phyloP scores from a whole-genome alignment of 164 flowering plant genomes.

The Hamamelis virginiana region DNA sequence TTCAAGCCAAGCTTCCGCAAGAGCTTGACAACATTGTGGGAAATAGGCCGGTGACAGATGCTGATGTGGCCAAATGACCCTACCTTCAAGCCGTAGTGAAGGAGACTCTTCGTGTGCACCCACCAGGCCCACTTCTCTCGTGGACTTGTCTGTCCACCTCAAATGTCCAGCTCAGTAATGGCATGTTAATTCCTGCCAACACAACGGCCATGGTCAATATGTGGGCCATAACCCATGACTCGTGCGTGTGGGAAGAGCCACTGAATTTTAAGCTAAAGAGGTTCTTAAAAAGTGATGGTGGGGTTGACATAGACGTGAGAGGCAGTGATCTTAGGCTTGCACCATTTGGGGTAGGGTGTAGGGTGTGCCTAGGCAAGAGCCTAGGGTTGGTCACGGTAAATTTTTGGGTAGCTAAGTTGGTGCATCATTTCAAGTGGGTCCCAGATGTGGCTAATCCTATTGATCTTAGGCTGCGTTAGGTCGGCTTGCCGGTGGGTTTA shows the following conservation, averaged over 20 bases:
- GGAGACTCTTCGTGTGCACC: no score
- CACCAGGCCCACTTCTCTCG: slow-evolving; percentile 71
- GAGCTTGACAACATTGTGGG: slow-evolving; percentile 30
- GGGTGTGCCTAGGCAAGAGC: slow-evolving; percentile 57
- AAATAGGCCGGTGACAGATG: slow-evolving; percentile 19
- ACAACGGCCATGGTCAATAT: slow-evolving; percentile 68
- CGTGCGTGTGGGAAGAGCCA: slow-evolving; percentile 41
- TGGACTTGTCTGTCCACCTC: slow-evolving; percentile 61
- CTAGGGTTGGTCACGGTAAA: slow-evolving; percentile 47
- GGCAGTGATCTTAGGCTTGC: no score
- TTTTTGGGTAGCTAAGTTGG: slow-evolving; percentile 58
- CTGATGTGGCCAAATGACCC: slow-evolving; percentile 32
- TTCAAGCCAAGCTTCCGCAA: slow-evolving; percentile 34
- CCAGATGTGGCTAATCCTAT: slow-evolving; percentile 23
- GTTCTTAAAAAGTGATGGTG: slow-evolving; percentile 31
- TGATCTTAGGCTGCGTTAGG: slow-evolving; percentile 41
- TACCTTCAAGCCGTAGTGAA: no score
- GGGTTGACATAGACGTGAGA: no score
- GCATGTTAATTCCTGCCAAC: slow-evolving; percentile 44
- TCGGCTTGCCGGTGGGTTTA: no score
- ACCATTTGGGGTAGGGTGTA: no score
- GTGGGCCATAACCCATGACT: no score
- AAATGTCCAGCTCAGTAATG: slow-evolving; percentile 49
- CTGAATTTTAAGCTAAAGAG: slow-evolving; percentile 43
- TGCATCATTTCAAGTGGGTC: slow-evolving; percentile 41